Evolutionary conservation across 2,329 filamentous ascomycete species (phyloP).

Genomic region (Beauveria asiatica): DNA sequence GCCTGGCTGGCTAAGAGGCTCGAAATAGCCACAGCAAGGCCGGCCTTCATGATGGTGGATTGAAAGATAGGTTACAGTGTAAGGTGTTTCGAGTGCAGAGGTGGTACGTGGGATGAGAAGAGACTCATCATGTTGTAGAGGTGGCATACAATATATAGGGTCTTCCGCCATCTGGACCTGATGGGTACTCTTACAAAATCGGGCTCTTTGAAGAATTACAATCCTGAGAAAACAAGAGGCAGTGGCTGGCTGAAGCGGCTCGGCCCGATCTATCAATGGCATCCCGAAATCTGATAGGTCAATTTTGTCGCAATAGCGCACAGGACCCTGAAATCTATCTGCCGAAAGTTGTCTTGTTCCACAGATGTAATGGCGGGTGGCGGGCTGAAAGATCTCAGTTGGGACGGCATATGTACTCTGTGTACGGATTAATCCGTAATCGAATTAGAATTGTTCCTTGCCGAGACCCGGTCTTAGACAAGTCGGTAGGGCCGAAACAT

Average conservation of each 20-base stretch:
- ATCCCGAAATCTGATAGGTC: not conserved
- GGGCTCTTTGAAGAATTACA: not conserved
- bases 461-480: not conserved
- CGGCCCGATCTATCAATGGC: not conserved
- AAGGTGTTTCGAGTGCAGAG: not conserved
- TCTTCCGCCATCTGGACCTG: not conserved
- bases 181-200: not conserved
- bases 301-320: not conserved
- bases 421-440: too few species aligned
- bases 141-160: not conserved
- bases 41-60: not conserved
- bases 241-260: not conserved
- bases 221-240: not conserved
- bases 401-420: not conserved
- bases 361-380: not conserved
- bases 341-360: not conserved
- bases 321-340: not conserved
- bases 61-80: not conserved
- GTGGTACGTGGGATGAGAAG: not conserved
- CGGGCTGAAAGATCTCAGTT: not conserved
- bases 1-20: not conserved
- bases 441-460: not conserved
- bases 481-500: not conserved
- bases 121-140: not conserved
- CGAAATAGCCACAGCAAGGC: not conserved